Percentiles rank a stretch among this genome's conserved stretches.
Conservation (phyloP, 2,329 filamentous ascomycete genomes). For the Fusarium sp. region DNA sequence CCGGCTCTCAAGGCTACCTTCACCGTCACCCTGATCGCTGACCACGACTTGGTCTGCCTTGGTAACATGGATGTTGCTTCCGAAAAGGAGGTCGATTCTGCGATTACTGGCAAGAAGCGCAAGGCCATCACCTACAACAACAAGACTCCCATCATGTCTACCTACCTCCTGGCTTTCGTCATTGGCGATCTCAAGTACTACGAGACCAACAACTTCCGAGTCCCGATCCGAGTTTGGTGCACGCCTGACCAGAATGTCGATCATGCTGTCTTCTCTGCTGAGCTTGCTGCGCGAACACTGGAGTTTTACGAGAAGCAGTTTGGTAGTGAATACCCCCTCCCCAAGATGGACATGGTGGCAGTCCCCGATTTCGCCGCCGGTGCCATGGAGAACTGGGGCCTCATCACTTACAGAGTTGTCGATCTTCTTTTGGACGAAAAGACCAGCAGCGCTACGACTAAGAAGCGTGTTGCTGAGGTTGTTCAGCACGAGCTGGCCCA, state of each 20-base stretch:
- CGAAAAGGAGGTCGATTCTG: slow-evolving; percentile 77
- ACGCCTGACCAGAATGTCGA: slow-evolving; percentile 91
- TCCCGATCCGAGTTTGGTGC: slow-evolving; percentile 93
- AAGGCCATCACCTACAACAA: slow-evolving; percentile 95
- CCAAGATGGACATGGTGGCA: slow-evolving; percentile 66
- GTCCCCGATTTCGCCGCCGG: slow-evolving; percentile 96
- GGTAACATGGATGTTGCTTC: slow-evolving; percentile 96
- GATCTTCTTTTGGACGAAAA: slow-evolving; percentile 87
- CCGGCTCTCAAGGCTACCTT: slow-evolving; percentile 93
- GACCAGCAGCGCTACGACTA: slow-evolving; percentile 86
- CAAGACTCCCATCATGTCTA: slow-evolving; percentile 93
- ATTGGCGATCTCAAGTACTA: slow-evolving; percentile 94
- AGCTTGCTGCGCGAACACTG: slow-evolving; percentile 88
- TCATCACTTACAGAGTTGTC: slow-evolving; percentile 94
- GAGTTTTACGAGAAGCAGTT: slow-evolving; percentile 97
- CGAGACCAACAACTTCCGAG: slow-evolving; percentile 89
- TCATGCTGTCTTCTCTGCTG: slow-evolving; percentile 88
- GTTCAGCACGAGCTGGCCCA: slow-evolving; percentile 97
- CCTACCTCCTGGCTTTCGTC: slow-evolving; percentile 93
- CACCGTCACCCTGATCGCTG: slow-evolving; percentile 89
- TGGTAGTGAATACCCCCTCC: slow-evolving; percentile 74
- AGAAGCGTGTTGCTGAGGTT: slow-evolving; percentile 93
- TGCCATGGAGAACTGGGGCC: slow-evolving; percentile 98
- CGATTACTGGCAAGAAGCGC: slow-evolving; percentile 68
- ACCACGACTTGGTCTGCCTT: slow-evolving; percentile 89